Conservation (phyloP, 768 basidiomycete species). For the Cystoderma amianthinum region DNA sequence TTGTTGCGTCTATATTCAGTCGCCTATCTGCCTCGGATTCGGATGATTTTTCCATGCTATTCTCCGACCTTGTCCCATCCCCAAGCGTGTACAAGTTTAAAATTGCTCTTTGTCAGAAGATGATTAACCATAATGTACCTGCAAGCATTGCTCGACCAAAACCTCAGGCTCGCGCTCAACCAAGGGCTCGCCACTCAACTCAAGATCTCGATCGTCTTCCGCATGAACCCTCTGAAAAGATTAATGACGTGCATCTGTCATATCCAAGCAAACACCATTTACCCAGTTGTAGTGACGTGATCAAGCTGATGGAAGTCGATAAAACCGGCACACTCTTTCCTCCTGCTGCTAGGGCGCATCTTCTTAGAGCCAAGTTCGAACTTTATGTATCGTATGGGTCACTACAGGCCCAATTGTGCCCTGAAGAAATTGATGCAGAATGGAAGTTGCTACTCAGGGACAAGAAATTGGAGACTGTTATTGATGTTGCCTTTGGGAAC, state of each 20-base stretch:
- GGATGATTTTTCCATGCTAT: slow-evolving; percentile 17
- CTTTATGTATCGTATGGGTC: slow-evolving; percentile 1
- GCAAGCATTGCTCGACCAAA: slow-evolving; percentile 6
- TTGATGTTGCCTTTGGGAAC: slow-evolving; percentile 3
- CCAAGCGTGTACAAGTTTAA: slow-evolving; percentile 29
- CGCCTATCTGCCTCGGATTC: slow-evolving; percentile 22
- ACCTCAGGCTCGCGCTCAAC: slow-evolving; percentile 26
- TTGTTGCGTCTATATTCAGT: slow-evolving; percentile 25
- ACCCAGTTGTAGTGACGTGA: neutral
- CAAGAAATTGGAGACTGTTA: neutral
- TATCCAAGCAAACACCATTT: neutral
- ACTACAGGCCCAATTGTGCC: neutral
- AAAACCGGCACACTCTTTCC: neutral
- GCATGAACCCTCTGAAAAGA: neutral
- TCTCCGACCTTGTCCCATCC: slow-evolving; percentile 25
- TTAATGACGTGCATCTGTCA: neutral
- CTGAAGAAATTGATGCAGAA: neutral
- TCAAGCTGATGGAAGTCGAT: neutral
- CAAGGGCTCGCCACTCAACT: slow-evolving; percentile 14
- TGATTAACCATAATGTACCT: slow-evolving; percentile 18
- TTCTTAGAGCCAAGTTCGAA: slow-evolving; percentile 4
- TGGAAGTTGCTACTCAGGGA: neutral
- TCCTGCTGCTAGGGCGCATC: neutral
- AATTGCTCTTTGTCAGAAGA: slow-evolving; percentile 30
- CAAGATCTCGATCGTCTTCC: neutral